A percentile compares a stretch with the other conserved stretches of the same genome.
phyloP scores from a whole-genome alignment of 2,329 filamentous ascomycete genomes.

The Xylariaceae sp. region DNA sequence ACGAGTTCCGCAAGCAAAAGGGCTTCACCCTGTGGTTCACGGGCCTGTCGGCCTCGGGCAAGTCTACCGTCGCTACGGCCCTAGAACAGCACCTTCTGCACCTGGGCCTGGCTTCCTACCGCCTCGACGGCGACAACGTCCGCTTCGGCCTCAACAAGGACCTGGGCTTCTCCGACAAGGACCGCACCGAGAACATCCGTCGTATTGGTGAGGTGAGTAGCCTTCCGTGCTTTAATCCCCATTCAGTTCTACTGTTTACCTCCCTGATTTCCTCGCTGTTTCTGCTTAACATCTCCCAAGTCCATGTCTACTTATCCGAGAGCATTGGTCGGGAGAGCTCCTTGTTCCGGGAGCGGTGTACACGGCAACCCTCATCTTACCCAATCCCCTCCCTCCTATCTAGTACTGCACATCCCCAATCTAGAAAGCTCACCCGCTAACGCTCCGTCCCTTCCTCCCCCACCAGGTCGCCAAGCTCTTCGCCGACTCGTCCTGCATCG shows the following conservation, averaged over 20 bases:
- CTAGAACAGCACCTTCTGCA: constrained; percentile 96
- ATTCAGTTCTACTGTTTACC: background rate
- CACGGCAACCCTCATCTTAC: no score
- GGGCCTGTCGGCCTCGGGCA: constrained; percentile 90
- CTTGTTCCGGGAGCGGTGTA: no score
- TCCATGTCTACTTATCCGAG: no score
- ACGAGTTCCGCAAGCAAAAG: constrained; percentile 70
- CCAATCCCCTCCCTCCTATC: background rate
- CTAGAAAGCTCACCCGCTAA: constrained; percentile 1
- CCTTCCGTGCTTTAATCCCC: background rate
- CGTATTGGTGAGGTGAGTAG: constrained; percentile 75
- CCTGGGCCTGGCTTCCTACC: constrained; percentile 77
- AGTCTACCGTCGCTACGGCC: constrained; percentile 93
- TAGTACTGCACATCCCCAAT: background rate
- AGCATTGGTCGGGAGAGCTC: no score
- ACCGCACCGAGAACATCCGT: constrained; percentile 96
- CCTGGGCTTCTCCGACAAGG: constrained; percentile 86
- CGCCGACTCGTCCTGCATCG: constrained; percentile 80
- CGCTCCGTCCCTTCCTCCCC: background rate
- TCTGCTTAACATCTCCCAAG: background rate
- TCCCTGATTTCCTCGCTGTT: background rate
- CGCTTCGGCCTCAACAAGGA: constrained; percentile 98
- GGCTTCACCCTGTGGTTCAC: constrained; percentile 98
- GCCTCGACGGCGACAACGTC: constrained; percentile 96
- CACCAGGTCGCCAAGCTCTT: constrained; percentile 85